Conservation (phyloP, 176 grass and related monocot species). For the Microstegium vimineum region DNA sequence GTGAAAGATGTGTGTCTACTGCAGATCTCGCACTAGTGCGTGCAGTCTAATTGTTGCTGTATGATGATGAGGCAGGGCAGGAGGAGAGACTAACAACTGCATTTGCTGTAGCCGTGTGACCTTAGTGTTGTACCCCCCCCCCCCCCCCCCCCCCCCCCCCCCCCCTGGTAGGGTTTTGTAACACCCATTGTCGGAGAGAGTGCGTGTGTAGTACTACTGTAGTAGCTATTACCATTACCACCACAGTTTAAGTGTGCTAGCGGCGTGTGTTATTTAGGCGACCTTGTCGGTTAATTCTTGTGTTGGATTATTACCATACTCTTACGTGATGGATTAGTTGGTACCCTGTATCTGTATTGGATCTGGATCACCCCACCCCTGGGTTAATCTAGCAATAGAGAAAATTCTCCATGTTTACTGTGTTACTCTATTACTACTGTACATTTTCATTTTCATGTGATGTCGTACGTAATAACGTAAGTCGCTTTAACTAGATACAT, state of each 20-base stretch:
- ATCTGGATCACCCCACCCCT: background rate
- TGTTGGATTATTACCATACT: slow-evolving; percentile 21
- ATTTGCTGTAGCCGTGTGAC: slow-evolving; percentile 30
- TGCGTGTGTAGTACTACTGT: slow-evolving; percentile 20
- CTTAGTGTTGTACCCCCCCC: background rate
- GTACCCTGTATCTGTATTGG: background rate
- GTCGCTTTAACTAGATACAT: too few relatives aligned
- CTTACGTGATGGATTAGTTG: background rate
- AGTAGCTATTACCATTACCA: background rate
- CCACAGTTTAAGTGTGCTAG: slow-evolving; percentile 21
- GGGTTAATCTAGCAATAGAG: slow-evolving; percentile 21
- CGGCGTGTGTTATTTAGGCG: slow-evolving; percentile 1
- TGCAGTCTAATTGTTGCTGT: slow-evolving; percentile 11
- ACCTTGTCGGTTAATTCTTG: background rate
- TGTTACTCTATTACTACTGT: background rate
- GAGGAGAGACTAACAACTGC: slow-evolving; percentile 45
- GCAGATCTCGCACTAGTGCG: slow-evolving; percentile 9
- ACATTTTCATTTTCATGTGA: background rate
- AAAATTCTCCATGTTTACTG: background rate
- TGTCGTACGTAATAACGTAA: too few relatives aligned
- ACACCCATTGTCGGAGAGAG: slow-evolving; percentile 9
- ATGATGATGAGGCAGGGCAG: slow-evolving; percentile 38
- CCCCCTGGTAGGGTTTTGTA: slow-evolving; percentile 22
- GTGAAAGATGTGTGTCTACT: slow-evolving; percentile 27
- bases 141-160: slow-evolving; percentile 8